phyloP scores from a whole-genome alignment of 139 green algal genomes.

The Coelastrella sp. region DNA sequence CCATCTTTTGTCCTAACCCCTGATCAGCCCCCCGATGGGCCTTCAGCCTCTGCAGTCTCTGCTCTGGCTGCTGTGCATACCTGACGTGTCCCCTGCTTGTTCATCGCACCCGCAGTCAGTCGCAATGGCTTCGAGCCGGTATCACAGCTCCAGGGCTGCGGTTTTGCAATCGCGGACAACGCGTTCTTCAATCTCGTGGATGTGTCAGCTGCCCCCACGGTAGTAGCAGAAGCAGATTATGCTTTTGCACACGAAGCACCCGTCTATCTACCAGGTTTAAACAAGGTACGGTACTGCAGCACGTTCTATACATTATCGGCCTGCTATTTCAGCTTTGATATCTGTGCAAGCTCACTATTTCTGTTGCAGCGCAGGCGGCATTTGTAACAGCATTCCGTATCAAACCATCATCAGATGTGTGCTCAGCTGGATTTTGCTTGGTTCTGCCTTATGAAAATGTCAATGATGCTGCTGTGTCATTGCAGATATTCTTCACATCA shows the following conservation, averaged over 20 bases:
- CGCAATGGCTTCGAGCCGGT: conserved; percentile 14
- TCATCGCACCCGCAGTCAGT: neutral
- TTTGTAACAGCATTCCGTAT: too few relatives aligned
- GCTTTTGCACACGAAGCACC: conserved; percentile 38
- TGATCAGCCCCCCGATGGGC: neutral
- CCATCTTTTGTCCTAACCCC: neutral
- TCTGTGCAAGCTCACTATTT: too few relatives aligned
- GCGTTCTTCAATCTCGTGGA: conserved; percentile 26
- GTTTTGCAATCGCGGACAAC: conserved; percentile 20
- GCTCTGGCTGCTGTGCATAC: neutral
- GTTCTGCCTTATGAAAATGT: too few relatives aligned
- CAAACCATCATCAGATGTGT: too few relatives aligned
- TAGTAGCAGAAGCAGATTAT: conserved; percentile 4
- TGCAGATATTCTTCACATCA: conserved; percentile 43
- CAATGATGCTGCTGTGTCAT: too few relatives aligned
- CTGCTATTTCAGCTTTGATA: too few relatives aligned
- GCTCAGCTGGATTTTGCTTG: too few relatives aligned
- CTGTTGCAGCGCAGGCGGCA: too few relatives aligned
- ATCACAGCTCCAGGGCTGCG: conserved; percentile 14
- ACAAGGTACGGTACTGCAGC: neutral
- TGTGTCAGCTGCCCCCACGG: neutral
- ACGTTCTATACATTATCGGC: too few relatives aligned
- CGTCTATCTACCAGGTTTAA: conserved; percentile 29
- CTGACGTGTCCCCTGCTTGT: neutral
- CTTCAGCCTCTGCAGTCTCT: neutral